Percentiles rank a stretch among this genome's conserved stretches.
Conservation (phyloP, 345 rosid species). For the Tarenaya hassleriana region DNA sequence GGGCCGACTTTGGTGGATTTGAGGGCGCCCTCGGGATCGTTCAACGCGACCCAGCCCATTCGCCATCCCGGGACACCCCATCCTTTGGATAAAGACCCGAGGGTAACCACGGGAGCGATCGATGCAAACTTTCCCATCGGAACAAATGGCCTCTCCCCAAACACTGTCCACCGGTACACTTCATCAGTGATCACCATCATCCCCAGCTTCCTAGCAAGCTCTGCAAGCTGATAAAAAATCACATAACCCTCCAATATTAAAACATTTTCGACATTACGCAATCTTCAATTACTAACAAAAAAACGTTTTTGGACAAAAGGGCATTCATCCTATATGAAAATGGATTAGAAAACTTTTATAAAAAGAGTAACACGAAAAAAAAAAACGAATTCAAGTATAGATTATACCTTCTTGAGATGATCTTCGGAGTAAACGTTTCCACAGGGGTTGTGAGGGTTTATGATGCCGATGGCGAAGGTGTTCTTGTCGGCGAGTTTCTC, state of each 20-base stretch:
- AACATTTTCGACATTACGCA: no score
- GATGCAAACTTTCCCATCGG: slow-evolving; percentile 52
- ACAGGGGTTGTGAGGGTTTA: slow-evolving; percentile 38
- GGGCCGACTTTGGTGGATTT: slow-evolving; percentile 33
- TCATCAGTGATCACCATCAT: slow-evolving; percentile 64
- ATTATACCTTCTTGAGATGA: slow-evolving; percentile 49
- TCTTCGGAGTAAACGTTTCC: slow-evolving; percentile 39
- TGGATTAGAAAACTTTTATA: no score
- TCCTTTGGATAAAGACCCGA: slow-evolving; percentile 60
- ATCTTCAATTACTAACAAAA: no score
- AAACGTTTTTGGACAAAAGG: no score
- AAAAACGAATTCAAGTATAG: no score
- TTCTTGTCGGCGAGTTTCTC: slow-evolving; percentile 53
- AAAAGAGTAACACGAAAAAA: no score
- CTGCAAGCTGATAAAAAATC: no score
- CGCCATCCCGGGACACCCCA: slow-evolving; percentile 68
- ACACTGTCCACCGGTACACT: slow-evolving; percentile 40
- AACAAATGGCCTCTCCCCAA: slow-evolving; percentile 45
- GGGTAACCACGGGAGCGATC: slow-evolving; percentile 44
- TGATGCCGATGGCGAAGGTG: slow-evolving; percentile 46
- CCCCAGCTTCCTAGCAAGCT: slow-evolving; percentile 52
- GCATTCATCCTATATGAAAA: no score
- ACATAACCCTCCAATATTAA: no score
- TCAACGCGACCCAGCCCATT: slow-evolving; percentile 47
- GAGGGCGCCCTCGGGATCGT: slow-evolving; percentile 38